phyloP scores from a whole-genome alignment of 2,329 filamentous ascomycete genomes.

The Stagonosporopsis rhizophila region DNA sequence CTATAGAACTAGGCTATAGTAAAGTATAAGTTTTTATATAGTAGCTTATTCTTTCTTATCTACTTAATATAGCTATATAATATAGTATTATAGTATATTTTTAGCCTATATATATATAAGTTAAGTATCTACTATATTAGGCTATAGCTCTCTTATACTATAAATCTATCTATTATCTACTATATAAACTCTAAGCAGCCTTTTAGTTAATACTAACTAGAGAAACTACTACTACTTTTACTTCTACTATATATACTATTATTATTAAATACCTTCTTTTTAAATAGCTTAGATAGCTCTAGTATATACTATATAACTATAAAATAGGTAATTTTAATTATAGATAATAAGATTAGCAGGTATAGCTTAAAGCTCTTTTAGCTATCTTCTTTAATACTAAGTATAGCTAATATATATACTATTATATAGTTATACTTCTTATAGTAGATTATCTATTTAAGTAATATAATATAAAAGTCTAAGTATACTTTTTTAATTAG shows the following conservation, averaged over 20 bases:
- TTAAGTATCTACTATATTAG: constrained; percentile 27
- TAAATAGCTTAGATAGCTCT: neutral
- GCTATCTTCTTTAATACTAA: constrained; percentile 22
- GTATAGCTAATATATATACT: constrained; percentile 27
- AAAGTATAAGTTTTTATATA: constrained; percentile 21
- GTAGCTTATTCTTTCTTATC: constrained; percentile 5
- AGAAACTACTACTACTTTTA: constrained; percentile 1
- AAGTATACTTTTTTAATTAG: constrained; percentile 26
- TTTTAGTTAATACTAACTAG: neutral
- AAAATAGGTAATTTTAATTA: constrained; percentile 21
- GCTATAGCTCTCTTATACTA: constrained; percentile 19
- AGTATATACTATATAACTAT: constrained; percentile 27
- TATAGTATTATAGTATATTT: constrained; percentile 24
- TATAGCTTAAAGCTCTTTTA: constrained; percentile 21
- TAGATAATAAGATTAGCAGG: constrained; percentile 24
- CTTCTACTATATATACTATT: constrained; percentile 16
- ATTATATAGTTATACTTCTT: constrained; percentile 28
- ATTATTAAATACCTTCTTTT: constrained; percentile 1
- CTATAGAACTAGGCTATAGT: constrained; percentile 14
- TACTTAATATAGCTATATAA: constrained; percentile 13
- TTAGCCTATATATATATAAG: constrained; percentile 21
- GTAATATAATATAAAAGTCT: constrained; percentile 29
- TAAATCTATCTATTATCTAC: constrained; percentile 19
- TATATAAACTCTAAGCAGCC: too few relatives aligned
- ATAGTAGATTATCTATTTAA: constrained; percentile 20